Evolutionary conservation across 371 early-diverging fungal genomes (phyloP).

Genomic region (Rhizopus arrhizus): DNA sequence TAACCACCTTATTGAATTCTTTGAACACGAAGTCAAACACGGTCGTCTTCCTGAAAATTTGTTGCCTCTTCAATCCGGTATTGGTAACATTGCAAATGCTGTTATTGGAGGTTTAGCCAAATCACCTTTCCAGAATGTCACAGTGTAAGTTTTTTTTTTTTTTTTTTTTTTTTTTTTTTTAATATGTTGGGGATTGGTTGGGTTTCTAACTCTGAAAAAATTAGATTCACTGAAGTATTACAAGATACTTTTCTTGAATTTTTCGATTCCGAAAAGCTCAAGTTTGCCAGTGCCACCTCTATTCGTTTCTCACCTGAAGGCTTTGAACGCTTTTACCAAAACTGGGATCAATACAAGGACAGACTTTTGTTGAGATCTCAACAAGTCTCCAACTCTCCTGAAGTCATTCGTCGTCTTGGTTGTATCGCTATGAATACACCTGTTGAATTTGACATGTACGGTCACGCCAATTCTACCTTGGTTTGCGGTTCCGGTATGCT

Average conservation of each 20-base stretch:
- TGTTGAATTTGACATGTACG: conserved; percentile 60
- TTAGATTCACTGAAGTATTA: conserved; percentile 53
- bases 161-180: conserved; percentile 2
- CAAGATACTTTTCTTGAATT: conserved; percentile 59
- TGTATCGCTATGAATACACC: conserved; percentile 63
- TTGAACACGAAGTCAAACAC: conserved; percentile 54
- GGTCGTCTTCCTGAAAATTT: conserved; percentile 53
- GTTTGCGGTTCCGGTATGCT: conserved; percentile 59
- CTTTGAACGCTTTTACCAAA: conserved; percentile 53
- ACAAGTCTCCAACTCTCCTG: conserved; percentile 59
- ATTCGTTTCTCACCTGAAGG: conserved; percentile 60
- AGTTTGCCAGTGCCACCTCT: conserved; percentile 57
- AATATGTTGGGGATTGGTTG: too few relatives aligned
- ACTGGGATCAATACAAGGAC: conserved; percentile 54
- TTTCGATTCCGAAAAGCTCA: conserved; percentile 55
- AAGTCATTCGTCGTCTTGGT: conserved; percentile 56
- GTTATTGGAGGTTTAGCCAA: conserved; percentile 58
- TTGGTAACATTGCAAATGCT: conserved; percentile 62
- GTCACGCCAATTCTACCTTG: conserved; percentile 57
- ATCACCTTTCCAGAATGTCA: conserved; percentile 51
- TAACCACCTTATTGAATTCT: conserved; percentile 53
- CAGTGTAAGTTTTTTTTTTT: conserved; percentile 47
- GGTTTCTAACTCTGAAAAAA: not conserved
- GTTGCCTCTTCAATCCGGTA: conserved; percentile 57
- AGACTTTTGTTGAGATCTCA: conserved; percentile 54